Conservation (phyloP, 257 asterid species). For the Rhazya stricta region DNA sequence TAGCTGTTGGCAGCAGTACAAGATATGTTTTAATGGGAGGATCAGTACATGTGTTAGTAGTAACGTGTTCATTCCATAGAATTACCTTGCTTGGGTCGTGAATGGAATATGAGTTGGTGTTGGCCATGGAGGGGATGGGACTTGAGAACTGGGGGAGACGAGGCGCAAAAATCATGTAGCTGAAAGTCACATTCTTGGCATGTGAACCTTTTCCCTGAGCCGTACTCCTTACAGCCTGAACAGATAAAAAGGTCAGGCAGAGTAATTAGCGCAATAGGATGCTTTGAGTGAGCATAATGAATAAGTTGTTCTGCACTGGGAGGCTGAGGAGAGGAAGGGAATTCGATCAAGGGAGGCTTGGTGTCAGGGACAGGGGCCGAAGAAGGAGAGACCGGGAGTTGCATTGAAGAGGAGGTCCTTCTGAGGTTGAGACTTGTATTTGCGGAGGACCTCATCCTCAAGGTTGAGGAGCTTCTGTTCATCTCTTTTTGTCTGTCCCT, state of each 20-base stretch:
- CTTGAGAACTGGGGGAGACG: constrained; percentile 44
- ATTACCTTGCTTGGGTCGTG: constrained; percentile 63
- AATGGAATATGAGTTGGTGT: constrained; percentile 67
- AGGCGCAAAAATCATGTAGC: constrained; percentile 72
- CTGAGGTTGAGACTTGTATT: neutral
- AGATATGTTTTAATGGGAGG: neutral
- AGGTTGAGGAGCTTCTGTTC: neutral
- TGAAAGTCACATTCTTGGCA: constrained; percentile 73
- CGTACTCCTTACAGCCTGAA: constrained; percentile 72
- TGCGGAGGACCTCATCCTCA: neutral
- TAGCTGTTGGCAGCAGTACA: neutral
- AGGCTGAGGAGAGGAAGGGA: constrained; percentile 54
- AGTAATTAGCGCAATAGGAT: constrained; percentile 45
- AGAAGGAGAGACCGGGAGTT: neutral
- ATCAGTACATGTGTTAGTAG: no score
- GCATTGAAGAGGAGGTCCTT: neutral
- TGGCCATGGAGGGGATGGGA: constrained; percentile 77
- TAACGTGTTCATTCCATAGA: neutral
- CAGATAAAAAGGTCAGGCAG: constrained; percentile 54
- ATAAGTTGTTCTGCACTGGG: constrained; percentile 36
- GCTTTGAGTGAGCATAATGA: constrained; percentile 60
- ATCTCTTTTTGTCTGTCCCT: neutral
- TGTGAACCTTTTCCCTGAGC: constrained; percentile 61
- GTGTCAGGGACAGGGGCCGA: neutral
- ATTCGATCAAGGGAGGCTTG: constrained; percentile 23